phyloP scores from a whole-genome alignment of 2,329 filamentous ascomycete genomes.

The Dactylella cylindrospora region DNA sequence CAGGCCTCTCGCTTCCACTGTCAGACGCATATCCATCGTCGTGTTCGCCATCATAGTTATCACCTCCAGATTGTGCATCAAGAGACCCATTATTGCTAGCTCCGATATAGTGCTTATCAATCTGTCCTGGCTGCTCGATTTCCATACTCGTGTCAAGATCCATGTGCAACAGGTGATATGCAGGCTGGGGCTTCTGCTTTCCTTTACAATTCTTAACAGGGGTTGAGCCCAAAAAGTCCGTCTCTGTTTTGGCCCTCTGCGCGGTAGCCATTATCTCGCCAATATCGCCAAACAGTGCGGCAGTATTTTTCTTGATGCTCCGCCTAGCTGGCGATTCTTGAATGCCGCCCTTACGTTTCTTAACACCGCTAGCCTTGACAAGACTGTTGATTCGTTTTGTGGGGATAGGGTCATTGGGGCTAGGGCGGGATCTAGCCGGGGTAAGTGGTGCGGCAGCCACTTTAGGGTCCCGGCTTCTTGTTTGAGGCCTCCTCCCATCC shows the following conservation, averaged over 20 bases:
- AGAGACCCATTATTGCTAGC: slow-evolving; percentile 35
- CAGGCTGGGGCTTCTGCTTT: too few species aligned
- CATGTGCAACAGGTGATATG: too few species aligned
- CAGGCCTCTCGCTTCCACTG: slow-evolving; percentile 34
- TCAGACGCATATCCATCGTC: slow-evolving; percentile 41
- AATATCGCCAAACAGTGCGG: slow-evolving; percentile 25
- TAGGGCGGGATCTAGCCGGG: slow-evolving; percentile 25
- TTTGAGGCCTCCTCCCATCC: slow-evolving; percentile 22
- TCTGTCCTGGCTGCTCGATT: too few species aligned
- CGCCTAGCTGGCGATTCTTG: slow-evolving; percentile 9
- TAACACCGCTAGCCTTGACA: slow-evolving; percentile 1
- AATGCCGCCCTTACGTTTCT: slow-evolving; percentile 2
- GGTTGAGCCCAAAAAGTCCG: not conserved
- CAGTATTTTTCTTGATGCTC: slow-evolving; percentile 29
- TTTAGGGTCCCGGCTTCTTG: not conserved
- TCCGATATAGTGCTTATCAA: too few species aligned
- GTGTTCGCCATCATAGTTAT: slow-evolving; percentile 4
- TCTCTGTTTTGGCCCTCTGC: not conserved
- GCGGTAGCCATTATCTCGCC: not conserved
- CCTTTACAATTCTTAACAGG: too few species aligned
- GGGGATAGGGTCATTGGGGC: slow-evolving; percentile 13
- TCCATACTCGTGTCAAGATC: too few species aligned
- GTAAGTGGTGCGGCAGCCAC: slow-evolving; percentile 11
- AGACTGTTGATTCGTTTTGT: not conserved
- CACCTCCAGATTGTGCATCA: slow-evolving; percentile 25